Percentiles rank a stretch among this genome's conserved stretches.
Conservation (phyloP, 768 basidiomycete genomes). For the Porpolomopsis calyptriformis region DNA sequence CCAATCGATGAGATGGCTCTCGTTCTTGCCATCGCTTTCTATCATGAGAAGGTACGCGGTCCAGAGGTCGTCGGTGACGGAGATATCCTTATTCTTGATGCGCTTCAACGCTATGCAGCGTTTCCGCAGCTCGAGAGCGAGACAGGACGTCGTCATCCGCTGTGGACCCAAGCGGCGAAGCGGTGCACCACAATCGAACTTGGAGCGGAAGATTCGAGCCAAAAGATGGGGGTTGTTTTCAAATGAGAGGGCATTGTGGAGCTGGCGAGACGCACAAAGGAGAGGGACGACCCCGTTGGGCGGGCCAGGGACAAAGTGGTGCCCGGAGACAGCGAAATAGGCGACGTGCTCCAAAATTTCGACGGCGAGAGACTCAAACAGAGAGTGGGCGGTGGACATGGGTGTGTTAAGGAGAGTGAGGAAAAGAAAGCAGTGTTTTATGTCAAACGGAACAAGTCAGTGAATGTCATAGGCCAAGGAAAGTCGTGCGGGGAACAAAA, state of each 20-base stretch:
- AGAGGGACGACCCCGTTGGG: slow-evolving; percentile 30
- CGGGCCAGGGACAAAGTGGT: slow-evolving; percentile 32
- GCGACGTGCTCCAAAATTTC: slow-evolving; percentile 34
- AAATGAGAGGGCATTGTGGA: slow-evolving; percentile 27
- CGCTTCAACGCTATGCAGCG: slow-evolving; percentile 32
- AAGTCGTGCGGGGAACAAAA: slow-evolving; percentile 11
- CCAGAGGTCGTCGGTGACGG: slow-evolving; percentile 37
- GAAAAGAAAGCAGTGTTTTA: not conserved
- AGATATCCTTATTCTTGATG: slow-evolving; percentile 21
- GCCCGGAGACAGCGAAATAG: slow-evolving; percentile 24
- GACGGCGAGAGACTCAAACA: slow-evolving; percentile 15
- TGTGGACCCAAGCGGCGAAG: slow-evolving; percentile 27
- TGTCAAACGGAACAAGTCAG: not conserved
- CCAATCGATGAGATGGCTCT: slow-evolving; percentile 32
- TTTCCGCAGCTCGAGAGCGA: slow-evolving; percentile 34
- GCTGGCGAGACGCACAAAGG: slow-evolving; percentile 26
- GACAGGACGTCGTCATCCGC: slow-evolving; percentile 27
- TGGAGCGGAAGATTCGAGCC: slow-evolving; percentile 33
- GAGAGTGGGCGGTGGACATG: slow-evolving; percentile 11
- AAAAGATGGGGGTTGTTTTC: slow-evolving; percentile 29
- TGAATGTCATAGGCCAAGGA: not conserved
- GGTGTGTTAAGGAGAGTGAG: slow-evolving; percentile 1
- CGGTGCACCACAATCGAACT: slow-evolving; percentile 34
- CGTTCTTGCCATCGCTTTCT: slow-evolving; percentile 41
- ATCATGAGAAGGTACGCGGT: slow-evolving; percentile 40